A percentile compares a stretch with the other conserved stretches of the same genome.
Conservation (phyloP, 148 eudicot species). For the Diospyros lotus region DNA sequence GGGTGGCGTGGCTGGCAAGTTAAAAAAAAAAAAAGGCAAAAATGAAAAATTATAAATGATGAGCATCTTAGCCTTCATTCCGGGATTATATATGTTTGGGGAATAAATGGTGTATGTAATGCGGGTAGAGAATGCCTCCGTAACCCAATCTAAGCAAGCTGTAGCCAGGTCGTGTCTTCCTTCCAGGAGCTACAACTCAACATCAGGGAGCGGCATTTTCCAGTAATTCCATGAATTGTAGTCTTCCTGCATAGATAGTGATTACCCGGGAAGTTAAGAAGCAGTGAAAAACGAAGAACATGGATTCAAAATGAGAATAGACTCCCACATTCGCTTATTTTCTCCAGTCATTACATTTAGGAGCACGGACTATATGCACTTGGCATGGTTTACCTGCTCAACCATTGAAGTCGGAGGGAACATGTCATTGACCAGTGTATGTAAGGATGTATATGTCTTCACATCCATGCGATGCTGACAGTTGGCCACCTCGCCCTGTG, state of each 20-base stretch:
- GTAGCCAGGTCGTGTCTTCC: no score
- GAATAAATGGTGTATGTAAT: background rate
- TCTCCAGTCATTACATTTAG: background rate
- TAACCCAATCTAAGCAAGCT: background rate
- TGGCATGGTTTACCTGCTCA: slow-evolving; percentile 54
- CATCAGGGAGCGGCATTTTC: slow-evolving; percentile 81
- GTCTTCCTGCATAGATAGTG: slow-evolving; percentile 64
- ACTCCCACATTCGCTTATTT: no score
- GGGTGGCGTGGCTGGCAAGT: no score
- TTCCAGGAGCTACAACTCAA: slow-evolving; percentile 31
- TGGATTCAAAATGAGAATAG: background rate
- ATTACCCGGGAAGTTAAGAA: background rate
- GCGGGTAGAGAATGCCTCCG: background rate
- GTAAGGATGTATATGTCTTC: slow-evolving; percentile 87
- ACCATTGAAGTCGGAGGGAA: slow-evolving; percentile 92
- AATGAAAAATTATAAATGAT: background rate
- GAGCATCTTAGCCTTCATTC: slow-evolving; percentile 7
- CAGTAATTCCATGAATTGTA: slow-evolving; percentile 95
- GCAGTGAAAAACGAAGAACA: background rate
- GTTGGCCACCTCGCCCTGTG: slow-evolving; percentile 95
- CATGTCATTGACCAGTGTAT: slow-evolving; percentile 95
- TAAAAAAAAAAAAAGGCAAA: background rate
- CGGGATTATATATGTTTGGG: background rate
- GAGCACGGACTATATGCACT: background rate
- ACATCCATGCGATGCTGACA: slow-evolving; percentile 55